Percentiles rank a stretch among this genome's conserved stretches.
phyloP scores from a whole-genome alignment of 768 basidiomycete genomes.

The Lentinus brumalis region DNA sequence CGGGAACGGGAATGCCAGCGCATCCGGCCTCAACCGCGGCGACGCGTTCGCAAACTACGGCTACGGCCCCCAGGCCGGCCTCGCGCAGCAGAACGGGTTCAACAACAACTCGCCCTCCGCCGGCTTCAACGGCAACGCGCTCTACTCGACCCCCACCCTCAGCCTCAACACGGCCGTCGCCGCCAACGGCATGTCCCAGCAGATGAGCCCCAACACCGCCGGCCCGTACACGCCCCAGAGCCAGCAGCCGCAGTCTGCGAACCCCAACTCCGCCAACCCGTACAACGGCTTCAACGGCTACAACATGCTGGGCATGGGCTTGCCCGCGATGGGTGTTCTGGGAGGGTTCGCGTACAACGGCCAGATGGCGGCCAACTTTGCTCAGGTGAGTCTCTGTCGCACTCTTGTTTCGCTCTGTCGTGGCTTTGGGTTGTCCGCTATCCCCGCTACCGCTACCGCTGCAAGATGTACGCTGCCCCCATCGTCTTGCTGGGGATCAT shows the following conservation, averaged over 20 bases:
- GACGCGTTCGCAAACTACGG: conserved; percentile 87
- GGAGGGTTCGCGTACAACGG: conserved; percentile 70
- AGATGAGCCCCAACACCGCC: conserved; percentile 70
- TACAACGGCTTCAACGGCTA: conserved; percentile 66
- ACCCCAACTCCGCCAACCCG: conserved; percentile 45
- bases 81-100: conserved; percentile 53
- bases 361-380: conserved; percentile 66
- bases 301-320: conserved; percentile 80
- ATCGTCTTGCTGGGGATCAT: no score
- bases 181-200: conserved; percentile 51
- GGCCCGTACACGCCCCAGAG: conserved; percentile 56
- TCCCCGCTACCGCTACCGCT: not conserved
- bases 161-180: conserved; percentile 61
- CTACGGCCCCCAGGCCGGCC: conserved; percentile 66
- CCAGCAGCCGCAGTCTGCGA: conserved; percentile 35
- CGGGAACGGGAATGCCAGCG: conserved; percentile 39
- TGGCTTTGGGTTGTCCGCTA: not conserved
- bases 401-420: conserved; percentile 23
- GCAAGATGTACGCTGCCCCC: not conserved
- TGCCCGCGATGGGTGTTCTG: conserved; percentile 73
- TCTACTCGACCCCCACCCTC: conserved; percentile 75
- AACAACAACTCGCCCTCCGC: conserved; percentile 48
- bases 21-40: conserved; percentile 44
- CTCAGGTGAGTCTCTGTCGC: conserved; percentile 46
- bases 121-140: conserved; percentile 55